A percentile compares a stretch with the other conserved stretches of the same genome.
Conservation (phyloP, 1,284 basidiomycete species). For the Tilletia walkeri region DNA sequence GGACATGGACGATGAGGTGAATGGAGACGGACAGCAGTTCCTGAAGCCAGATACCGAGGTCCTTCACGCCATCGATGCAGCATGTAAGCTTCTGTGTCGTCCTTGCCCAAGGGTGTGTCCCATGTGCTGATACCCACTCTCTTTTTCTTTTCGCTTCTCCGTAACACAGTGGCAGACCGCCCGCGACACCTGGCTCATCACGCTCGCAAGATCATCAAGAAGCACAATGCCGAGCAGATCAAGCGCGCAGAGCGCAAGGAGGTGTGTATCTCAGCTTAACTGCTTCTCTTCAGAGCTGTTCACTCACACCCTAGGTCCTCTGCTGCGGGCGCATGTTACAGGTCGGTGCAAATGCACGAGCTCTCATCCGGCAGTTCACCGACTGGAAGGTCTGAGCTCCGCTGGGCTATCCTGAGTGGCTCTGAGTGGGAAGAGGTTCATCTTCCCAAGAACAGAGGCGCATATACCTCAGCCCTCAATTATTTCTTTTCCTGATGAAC, state of each 20-base stretch:
- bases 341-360: neutral
- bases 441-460: too few species aligned
- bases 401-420: too few species aligned
- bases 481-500: too few species aligned
- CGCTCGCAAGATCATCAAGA: slow-evolving; percentile 11
- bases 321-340: neutral
- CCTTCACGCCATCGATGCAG: neutral
- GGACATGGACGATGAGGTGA: neutral
- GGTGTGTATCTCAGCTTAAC: neutral
- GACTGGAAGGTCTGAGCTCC: neutral
- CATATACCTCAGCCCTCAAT: too few species aligned
- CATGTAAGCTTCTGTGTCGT: neutral
- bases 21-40: neutral
- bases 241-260: slow-evolving; percentile 10
- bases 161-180: neutral
- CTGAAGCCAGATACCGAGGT: neutral
- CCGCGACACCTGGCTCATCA: neutral
- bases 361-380: neutral
- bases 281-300: too few species aligned
- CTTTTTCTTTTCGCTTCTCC: too few species aligned
- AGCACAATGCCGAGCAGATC: neutral
- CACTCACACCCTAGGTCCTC: too few species aligned
- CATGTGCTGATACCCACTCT: too few species aligned
- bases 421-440: too few species aligned
- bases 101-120: too few species aligned